phyloP scores from a whole-genome alignment of 176 grass and related monocot genomes.

The Themeda triandra region DNA sequence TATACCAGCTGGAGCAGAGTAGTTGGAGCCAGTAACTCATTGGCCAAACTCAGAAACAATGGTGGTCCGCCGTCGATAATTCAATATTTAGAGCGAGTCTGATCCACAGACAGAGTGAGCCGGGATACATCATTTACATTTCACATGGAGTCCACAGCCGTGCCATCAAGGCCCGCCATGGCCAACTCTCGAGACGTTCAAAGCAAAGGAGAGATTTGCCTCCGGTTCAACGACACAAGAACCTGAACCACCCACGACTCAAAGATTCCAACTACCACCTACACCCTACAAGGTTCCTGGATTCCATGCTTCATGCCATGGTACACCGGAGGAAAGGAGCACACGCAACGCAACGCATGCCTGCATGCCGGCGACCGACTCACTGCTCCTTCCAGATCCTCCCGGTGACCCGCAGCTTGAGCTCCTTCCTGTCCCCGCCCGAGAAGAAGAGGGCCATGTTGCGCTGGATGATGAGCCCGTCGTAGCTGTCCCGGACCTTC shows the following conservation, averaged over 20 bases:
- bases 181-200: slow-evolving; percentile 3
- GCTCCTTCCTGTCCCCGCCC: slow-evolving; percentile 80
- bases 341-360: neutral
- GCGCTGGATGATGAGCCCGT: slow-evolving; percentile 93
- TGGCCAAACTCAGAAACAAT: neutral
- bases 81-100: neutral
- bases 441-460: slow-evolving; percentile 98
- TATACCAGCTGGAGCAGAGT: neutral
- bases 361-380: neutral
- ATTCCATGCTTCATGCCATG: slow-evolving; percentile 10
- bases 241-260: neutral
- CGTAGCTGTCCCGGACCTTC: slow-evolving; percentile 90
- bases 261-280: neutral
- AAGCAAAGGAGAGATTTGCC: slow-evolving; percentile 41
- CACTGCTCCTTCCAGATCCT: slow-evolving; percentile 95
- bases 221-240: neutral
- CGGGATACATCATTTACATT: slow-evolving; percentile 33
- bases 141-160: neutral
- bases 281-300: slow-evolving; percentile 2
- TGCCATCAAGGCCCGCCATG: neutral
- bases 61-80: neutral
- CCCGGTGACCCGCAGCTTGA: slow-evolving; percentile 88
- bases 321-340: neutral
- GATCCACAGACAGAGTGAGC: neutral
- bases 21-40: neutral